Percentiles rank a stretch among this genome's conserved stretches.
These are phyloP conservation scores for Komagataella phaffii DNA, from an alignment of 805 yeast species.

Conservation along the genomic window DNA sequence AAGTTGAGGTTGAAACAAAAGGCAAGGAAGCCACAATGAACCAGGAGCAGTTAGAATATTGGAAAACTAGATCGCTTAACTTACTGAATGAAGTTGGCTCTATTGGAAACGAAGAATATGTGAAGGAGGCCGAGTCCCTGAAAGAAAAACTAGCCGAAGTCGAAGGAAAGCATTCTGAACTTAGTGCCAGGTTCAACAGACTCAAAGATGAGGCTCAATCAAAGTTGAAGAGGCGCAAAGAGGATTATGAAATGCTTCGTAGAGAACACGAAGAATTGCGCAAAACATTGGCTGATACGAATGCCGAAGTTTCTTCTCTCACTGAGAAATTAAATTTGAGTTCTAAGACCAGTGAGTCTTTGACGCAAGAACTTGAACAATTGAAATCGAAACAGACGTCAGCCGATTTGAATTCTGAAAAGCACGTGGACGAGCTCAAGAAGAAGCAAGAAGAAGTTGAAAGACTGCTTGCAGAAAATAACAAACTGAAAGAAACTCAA, in stretches of 20 bases:
- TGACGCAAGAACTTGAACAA: background rate
- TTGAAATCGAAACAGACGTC: background rate
- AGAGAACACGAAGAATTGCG: constrained; percentile 9
- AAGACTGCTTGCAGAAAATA: constrained; percentile 22
- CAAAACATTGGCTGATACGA: constrained; percentile 1
- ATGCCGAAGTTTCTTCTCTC: background rate
- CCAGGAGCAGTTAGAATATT: constrained; percentile 41
- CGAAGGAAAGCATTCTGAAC: constrained; percentile 1
- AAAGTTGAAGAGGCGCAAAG: constrained; percentile 14
- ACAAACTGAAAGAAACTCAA: constrained; percentile 7
- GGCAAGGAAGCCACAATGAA: constrained; percentile 32
- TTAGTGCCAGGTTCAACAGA: constrained; percentile 13
- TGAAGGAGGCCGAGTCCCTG: constrained; percentile 9
- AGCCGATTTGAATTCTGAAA: constrained; percentile 23
- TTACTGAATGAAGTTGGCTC: constrained; percentile 33
- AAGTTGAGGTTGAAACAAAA: constrained; percentile 21
- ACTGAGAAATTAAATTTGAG: background rate
- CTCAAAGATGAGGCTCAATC: constrained; percentile 17
- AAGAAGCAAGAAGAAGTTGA: constrained; percentile 42
- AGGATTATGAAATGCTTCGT: constrained; percentile 9
- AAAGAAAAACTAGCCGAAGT: constrained; percentile 5
- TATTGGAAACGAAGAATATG: constrained; percentile 16
- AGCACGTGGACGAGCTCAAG: constrained; percentile 48
- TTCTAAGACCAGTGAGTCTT: background rate
- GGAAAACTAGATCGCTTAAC: constrained; percentile 41